phyloP scores from a whole-genome alignment of 169 alveolate species.

The Plasmodium fragile region DNA sequence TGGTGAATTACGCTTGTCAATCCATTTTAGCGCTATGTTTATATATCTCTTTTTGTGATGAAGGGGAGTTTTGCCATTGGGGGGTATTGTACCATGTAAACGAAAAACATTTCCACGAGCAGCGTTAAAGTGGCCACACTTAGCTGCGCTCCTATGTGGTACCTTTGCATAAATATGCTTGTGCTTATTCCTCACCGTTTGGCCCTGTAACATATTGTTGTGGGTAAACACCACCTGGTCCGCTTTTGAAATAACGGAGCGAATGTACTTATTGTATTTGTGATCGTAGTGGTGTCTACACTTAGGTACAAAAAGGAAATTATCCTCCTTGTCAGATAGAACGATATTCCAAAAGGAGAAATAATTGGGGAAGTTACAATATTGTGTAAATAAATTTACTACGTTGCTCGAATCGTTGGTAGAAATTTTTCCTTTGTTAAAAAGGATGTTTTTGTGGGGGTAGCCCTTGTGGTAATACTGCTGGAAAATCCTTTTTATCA shows the following conservation, averaged over 20 bases:
- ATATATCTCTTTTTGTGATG: neutral
- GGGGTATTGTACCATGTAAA: neutral
- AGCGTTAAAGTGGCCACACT: neutral
- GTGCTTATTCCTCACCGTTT: neutral
- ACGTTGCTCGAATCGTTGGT: neutral
- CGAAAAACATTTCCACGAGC: neutral
- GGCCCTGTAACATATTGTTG: neutral
- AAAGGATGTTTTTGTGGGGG: conserved; percentile 14
- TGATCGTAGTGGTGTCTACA: conserved; percentile 30
- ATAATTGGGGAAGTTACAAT: conserved; percentile 71
- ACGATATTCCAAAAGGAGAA: conserved; percentile 45
- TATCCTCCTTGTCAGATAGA: neutral
- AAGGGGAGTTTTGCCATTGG: neutral
- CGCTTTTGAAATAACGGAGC: conserved; percentile 3
- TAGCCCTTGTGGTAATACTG: conserved; percentile 76
- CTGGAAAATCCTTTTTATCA: conserved; percentile 47
- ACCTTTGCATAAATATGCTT: neutral
- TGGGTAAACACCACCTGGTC: neutral
- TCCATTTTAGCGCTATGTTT: conserved; percentile 2
- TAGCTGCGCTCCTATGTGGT: neutral
- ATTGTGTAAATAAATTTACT: conserved; percentile 29
- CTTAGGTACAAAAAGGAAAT: conserved; percentile 20
- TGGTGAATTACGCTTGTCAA: conserved; percentile 8
- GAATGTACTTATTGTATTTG: conserved; percentile 50
- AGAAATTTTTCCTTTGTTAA: conserved; percentile 8